Evolutionary conservation across 1,139 yeast genomes (phyloP).

Genomic region (Zygosaccharomyces pseudobailii): DNA sequence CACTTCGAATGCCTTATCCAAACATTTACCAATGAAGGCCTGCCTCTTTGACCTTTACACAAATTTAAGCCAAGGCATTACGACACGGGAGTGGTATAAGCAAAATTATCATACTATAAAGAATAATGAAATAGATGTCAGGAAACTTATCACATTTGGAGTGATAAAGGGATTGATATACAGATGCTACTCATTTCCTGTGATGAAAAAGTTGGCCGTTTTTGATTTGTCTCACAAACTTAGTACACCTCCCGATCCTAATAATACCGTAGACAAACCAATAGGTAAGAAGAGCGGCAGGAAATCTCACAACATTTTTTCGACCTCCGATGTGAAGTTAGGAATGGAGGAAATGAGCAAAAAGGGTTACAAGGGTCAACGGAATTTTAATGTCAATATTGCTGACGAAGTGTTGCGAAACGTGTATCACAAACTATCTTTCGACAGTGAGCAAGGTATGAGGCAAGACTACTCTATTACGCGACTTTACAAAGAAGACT

Average conservation of each 20-base stretch:
- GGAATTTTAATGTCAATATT: constrained; percentile 14
- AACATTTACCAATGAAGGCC: constrained; percentile 55
- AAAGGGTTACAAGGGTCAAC: constrained; percentile 5
- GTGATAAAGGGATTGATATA: constrained; percentile 75
- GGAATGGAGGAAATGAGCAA: constrained; percentile 9
- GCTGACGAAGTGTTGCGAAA: constrained; percentile 29
- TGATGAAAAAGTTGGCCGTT: constrained; percentile 38
- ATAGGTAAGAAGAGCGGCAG: constrained; percentile 3
- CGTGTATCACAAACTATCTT: constrained; percentile 26
- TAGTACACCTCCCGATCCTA: constrained; percentile 4
- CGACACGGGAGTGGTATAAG: constrained; percentile 76
- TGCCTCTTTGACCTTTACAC: constrained; percentile 70
- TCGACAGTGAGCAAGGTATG: constrained; percentile 7
- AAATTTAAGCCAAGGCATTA: constrained; percentile 72
- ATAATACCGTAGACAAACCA: background rate
- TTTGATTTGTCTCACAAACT: constrained; percentile 14
- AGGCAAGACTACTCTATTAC: constrained; percentile 8
- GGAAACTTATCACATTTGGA: constrained; percentile 86
- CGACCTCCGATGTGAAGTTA: constrained; percentile 31
- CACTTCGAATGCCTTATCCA: constrained; percentile 22
- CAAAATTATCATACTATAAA: constrained; percentile 55
- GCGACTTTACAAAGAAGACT: constrained; percentile 8
- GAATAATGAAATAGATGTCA: constrained; percentile 68
- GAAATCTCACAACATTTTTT: constrained; percentile 17
- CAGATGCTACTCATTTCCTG: constrained; percentile 73